Base-by-base conservation (phyloP, 2,329 filamentous ascomycete genomes). In the Sclerotinia spermophila region DNA sequence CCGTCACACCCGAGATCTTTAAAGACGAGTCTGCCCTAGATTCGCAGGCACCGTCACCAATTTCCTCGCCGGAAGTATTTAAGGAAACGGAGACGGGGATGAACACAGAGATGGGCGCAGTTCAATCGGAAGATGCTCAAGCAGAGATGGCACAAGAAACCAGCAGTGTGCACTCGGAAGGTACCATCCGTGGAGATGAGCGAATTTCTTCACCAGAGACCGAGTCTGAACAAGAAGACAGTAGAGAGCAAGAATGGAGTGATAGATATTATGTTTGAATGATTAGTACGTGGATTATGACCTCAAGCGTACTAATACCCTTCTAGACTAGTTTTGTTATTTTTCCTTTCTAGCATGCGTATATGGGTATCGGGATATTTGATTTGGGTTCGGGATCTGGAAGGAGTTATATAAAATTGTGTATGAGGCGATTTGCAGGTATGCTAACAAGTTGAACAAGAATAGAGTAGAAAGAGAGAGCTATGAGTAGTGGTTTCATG, bases 291-390 rank as follows among this genome's bases (percentile, higher is more conserved):
- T 53, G 3, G 45, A 42, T 53, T 42, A 24, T 30, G 33, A 15
- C 38, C 35, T 66, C 45, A 24, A 38, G 62, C 45, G 35, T 66
- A 53, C 55, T 66, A 72, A 73, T 74, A 74, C 71, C 73, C 73
- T 58, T 69, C 33, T 53, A 66, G 61, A 56, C 19, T 27, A 56
- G 13, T 53, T 33, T 72, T 58, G 27, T 48, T 35, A 8, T 58
- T 15, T 58, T 62, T 62, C n/a, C 27, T 64, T 55, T 53, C 24
- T 40, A 53, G 45, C 38, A 69, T 55, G 48, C 33, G 45, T 68
- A 48, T 45, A 61, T 61, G 42, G 56, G 21, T 38, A 38, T 33
- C 6, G 15, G 40, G 55, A 38, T 61, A 45, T n/a, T 40, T 24
- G 51, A 21, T 56, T 51, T 58, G 48, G 51, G 38, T 66, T 64